phyloP scores from a whole-genome alignment of 768 basidiomycete genomes.

The Lentinus brumalis region DNA sequence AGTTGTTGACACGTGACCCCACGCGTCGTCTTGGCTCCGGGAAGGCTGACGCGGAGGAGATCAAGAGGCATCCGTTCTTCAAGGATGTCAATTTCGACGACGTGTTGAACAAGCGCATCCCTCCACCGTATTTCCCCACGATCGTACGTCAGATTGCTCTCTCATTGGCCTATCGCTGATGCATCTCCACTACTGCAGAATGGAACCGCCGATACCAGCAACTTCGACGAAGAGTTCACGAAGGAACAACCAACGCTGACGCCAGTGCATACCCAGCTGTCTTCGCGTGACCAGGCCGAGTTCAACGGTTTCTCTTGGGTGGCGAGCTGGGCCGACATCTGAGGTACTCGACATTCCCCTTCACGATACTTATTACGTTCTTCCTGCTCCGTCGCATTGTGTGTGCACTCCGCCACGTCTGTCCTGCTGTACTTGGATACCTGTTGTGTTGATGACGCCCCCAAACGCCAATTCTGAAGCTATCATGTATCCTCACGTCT shows the following conservation, averaged over 20 bases:
- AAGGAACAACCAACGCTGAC: slow-evolving; percentile 95
- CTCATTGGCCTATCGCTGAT: background rate
- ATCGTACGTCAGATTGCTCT: slow-evolving; percentile 61
- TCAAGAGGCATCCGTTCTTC: slow-evolving; percentile 98
- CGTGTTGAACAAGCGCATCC: slow-evolving; percentile 95
- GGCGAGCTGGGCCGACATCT: slow-evolving; percentile 42
- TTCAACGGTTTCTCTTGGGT: slow-evolving; percentile 97
- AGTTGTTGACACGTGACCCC: slow-evolving; percentile 95
- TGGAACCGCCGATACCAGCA: slow-evolving; percentile 84
- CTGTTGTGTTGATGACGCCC: slow-evolving; percentile 29
- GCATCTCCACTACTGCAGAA: slow-evolving; percentile 45
- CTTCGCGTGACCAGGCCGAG: slow-evolving; percentile 87
- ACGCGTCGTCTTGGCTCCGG: slow-evolving; percentile 86
- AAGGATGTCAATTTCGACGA: slow-evolving; percentile 98
- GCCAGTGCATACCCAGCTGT: slow-evolving; percentile 93
- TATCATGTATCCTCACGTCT: slow-evolving; percentile 8
- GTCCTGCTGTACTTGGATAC: slow-evolving; percentile 35
- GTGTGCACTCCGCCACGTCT: slow-evolving; percentile 7
- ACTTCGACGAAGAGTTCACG: slow-evolving; percentile 98
- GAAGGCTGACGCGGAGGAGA: slow-evolving; percentile 93
- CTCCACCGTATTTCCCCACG: slow-evolving; percentile 95
- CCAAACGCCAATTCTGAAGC: slow-evolving; percentile 18
- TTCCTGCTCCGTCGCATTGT: slow-evolving; percentile 23
- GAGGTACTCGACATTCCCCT: slow-evolving; percentile 19
- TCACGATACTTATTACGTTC: slow-evolving; percentile 29